A percentile compares a stretch with the other conserved stretches of the same genome.
phyloP scores from a whole-genome alignment of 495 filamentous ascomycete species.

The Aspergillus diversus region DNA sequence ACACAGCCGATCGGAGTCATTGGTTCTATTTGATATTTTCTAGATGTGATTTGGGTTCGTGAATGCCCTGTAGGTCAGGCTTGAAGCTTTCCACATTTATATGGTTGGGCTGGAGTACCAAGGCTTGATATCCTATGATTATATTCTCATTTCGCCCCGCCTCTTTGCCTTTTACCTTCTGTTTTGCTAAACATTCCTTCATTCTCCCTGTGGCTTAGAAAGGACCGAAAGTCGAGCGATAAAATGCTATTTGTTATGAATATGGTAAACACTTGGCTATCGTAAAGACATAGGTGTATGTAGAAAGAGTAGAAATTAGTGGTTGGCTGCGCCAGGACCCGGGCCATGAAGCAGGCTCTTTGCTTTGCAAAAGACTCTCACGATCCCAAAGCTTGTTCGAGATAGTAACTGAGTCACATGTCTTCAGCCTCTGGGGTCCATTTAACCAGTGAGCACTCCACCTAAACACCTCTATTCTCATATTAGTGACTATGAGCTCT shows the following conservation, averaged over 20 bases:
- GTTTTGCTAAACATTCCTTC: slow-evolving; percentile 3
- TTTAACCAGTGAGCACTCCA: no score
- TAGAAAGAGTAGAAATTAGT: no score
- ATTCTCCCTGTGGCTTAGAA: slow-evolving; percentile 3
- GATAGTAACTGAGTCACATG: no score
- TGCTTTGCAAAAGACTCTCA: no score
- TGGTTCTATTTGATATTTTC: slow-evolving; percentile 18
- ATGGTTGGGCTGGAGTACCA: slow-evolving; percentile 7
- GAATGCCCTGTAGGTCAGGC: slow-evolving; percentile 15
- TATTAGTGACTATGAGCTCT: slow-evolving; percentile 13
- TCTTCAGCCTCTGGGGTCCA: no score
- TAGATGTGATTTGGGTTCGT: slow-evolving; percentile 23
- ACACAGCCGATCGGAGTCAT: slow-evolving; percentile 9
- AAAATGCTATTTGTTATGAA: slow-evolving; percentile 24
- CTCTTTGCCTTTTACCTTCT: slow-evolving; percentile 13
- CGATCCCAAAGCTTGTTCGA: no score
- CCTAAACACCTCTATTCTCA: no score
- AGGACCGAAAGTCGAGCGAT: neutral
- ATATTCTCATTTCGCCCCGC: slow-evolving; percentile 20
- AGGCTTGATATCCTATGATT: slow-evolving; percentile 16
- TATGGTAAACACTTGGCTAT: slow-evolving; percentile 8
- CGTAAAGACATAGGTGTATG: no score
- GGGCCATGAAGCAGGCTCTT: no score
- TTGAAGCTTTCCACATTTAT: slow-evolving; percentile 20
- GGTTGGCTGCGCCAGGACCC: no score